phyloP scores from a whole-genome alignment of 805 yeast species.

The Candida tammaniensis region DNA sequence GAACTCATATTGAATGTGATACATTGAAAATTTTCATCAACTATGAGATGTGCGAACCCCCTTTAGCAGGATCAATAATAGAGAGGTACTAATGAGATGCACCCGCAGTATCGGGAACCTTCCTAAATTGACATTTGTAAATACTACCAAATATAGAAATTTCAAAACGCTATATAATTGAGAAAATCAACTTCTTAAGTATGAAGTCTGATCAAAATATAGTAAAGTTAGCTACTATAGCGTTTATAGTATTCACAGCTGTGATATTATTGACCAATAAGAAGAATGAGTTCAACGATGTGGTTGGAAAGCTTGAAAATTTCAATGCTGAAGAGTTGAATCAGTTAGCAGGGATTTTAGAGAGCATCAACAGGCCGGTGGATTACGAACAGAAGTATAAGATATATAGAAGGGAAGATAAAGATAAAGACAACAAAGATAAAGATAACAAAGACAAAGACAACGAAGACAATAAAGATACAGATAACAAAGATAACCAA shows the following conservation, averaged over 20 bases:
- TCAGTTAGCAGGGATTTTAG: slow-evolving; percentile 1
- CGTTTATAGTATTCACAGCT: background rate
- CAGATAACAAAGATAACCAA: background rate
- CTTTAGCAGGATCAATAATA: slow-evolving; percentile 2
- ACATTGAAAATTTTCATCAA: slow-evolving; percentile 3
- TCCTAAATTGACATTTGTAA: slow-evolving; percentile 3
- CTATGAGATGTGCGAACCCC: slow-evolving; percentile 7
- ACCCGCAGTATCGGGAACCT: too few species aligned
- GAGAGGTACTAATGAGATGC: too few species aligned
- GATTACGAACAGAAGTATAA: too few species aligned
- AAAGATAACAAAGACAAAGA: slow-evolving; percentile 2
- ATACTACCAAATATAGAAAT: slow-evolving; percentile 4
- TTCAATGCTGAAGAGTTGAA: slow-evolving; percentile 2
- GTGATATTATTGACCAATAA: background rate
- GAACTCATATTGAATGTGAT: slow-evolving; percentile 16
- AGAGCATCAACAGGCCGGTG: slow-evolving; percentile 1
- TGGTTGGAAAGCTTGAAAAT: slow-evolving; percentile 2
- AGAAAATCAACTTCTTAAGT: too few species aligned
- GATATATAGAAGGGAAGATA: slow-evolving; percentile 3
- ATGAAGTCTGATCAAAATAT: too few species aligned
- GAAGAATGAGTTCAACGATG: slow-evolving; percentile 4
- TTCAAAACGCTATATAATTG: too few species aligned
- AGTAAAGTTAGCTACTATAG: too few species aligned
- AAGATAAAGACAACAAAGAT: background rate
- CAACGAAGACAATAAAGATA: background rate